These are phyloP conservation scores for Hypoxylon sp. DNA, from an alignment of 2,329 filamentous ascomycete species.

Conservation along the genomic window DNA sequence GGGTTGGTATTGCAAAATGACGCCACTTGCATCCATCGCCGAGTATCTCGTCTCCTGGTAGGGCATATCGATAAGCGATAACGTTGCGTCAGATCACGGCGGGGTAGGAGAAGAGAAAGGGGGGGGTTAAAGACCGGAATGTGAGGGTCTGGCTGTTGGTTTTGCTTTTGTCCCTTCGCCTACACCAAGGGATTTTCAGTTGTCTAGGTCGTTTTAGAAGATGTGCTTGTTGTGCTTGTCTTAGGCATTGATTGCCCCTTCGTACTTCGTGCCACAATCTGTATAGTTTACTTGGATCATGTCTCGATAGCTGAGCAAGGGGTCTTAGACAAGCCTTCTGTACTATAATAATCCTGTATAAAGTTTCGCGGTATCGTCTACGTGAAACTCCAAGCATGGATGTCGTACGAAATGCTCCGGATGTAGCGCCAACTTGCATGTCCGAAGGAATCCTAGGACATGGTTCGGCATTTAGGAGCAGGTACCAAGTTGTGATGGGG, in stretches of 20 bases:
- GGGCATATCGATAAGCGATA: conserved; percentile 46
- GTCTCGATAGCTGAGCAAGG: conserved; percentile 9
- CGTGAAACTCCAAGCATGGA: conserved; percentile 29
- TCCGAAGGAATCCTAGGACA: conserved; percentile 13
- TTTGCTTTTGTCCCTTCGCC: conserved; percentile 18
- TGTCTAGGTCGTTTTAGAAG: conserved; percentile 9
- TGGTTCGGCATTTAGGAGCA: conserved; percentile 22
- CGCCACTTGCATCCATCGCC: conserved; percentile 38
- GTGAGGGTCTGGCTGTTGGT: conserved; percentile 14
- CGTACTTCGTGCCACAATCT: conserved; percentile 20
- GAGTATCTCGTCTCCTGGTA: conserved; percentile 39
- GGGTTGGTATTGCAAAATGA: conserved; percentile 39
- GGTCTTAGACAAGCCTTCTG: conserved; percentile 27
- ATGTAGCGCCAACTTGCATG: conserved; percentile 26
- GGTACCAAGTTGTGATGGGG: conserved; percentile 17
- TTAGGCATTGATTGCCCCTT: conserved; percentile 22
- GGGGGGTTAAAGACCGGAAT: conserved; percentile 13
- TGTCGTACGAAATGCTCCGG: conserved; percentile 15
- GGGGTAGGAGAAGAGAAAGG: conserved; percentile 34
- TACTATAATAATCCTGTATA: conserved; percentile 17
- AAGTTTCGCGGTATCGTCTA: conserved; percentile 24
- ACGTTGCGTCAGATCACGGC: conserved; percentile 43
- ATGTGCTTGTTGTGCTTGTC: conserved; percentile 19
- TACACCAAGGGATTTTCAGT: neutral
- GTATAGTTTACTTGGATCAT: conserved; percentile 1